Percentiles rank a stretch among this genome's conserved stretches.
Conservation (phyloP, 2,329 filamentous ascomycete species). For the Lecanicillium sp. region DNA sequence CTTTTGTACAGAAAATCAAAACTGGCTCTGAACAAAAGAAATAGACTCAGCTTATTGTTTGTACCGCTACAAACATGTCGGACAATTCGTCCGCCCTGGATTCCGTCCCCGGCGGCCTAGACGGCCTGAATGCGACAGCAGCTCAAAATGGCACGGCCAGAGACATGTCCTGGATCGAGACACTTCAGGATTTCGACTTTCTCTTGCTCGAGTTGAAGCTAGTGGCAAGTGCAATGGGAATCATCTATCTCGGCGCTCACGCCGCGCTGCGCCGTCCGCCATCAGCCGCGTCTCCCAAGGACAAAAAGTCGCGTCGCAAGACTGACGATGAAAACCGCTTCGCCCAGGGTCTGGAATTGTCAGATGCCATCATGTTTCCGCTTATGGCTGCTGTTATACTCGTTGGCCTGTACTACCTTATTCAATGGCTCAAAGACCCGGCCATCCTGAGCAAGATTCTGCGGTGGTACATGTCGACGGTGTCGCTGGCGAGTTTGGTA, state of each 20-base stretch:
- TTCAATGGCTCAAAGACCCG: slow-evolving; percentile 81
- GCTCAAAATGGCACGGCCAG: slow-evolving; percentile 14
- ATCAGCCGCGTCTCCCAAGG: slow-evolving; percentile 59
- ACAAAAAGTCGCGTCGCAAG: slow-evolving; percentile 32
- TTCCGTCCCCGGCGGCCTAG: slow-evolving; percentile 13
- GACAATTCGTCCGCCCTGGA: slow-evolving; percentile 14
- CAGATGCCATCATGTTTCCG: slow-evolving; percentile 80
- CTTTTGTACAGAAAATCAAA: too few relatives aligned
- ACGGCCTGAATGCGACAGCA: slow-evolving; percentile 21
- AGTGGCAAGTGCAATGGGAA: slow-evolving; percentile 61
- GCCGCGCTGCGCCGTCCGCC: slow-evolving; percentile 77
- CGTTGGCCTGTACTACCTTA: slow-evolving; percentile 72
- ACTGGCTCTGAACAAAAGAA: too few relatives aligned
- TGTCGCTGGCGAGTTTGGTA: slow-evolving; percentile 69
- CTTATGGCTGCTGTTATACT: slow-evolving; percentile 66
- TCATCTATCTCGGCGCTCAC: slow-evolving; percentile 78
- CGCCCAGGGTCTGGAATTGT: slow-evolving; percentile 46
- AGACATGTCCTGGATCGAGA: slow-evolving; percentile 20
- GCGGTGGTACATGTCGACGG: slow-evolving; percentile 71
- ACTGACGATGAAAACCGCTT: slow-evolving; percentile 42
- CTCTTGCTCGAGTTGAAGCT: slow-evolving; percentile 39
- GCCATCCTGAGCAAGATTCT: slow-evolving; percentile 74
- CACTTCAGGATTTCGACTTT: slow-evolving; percentile 28
- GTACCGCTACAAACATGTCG: slow-evolving; percentile 9
- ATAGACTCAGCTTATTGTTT: slow-evolving; percentile 10